A percentile compares a stretch with the other conserved stretches of the same genome.
Conservation (phyloP, 768 basidiomycete genomes). For the Fistulinella prunicolor region DNA sequence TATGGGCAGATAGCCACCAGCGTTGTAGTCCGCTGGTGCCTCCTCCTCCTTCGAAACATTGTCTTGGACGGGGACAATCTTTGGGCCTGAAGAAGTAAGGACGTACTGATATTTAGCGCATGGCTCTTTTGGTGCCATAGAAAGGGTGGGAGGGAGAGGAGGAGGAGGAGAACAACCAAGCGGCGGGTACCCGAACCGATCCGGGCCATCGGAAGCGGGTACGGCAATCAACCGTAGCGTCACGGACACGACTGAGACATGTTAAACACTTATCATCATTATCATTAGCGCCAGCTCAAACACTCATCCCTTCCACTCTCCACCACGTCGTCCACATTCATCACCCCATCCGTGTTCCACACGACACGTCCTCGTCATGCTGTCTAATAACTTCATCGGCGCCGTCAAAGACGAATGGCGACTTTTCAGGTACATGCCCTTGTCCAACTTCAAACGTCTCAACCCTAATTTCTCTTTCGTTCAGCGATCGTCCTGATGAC, state of each 20-base stretch:
- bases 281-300: too few species aligned
- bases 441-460: neutral
- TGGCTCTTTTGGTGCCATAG: conserved; percentile 65
- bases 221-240: conserved; percentile 3
- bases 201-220: conserved; percentile 18
- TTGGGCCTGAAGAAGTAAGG: conserved; percentile 60
- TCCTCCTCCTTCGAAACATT: conserved; percentile 72
- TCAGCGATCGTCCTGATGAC: conserved; percentile 65
- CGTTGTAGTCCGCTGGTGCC: conserved; percentile 78
- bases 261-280: too few species aligned
- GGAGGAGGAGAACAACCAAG: neutral
- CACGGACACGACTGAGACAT: too few species aligned
- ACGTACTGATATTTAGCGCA: conserved; percentile 77
- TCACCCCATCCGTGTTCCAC: neutral
- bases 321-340: too few species aligned
- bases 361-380: conserved; percentile 6
- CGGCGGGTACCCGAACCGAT: conserved; percentile 15
- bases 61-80: conserved; percentile 69
- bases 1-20: conserved; percentile 77
- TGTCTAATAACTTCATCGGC: conserved; percentile 55
- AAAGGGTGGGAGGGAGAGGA: conserved; percentile 7
- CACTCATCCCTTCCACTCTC: too few species aligned
- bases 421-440: conserved; percentile 59
- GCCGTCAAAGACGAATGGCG: conserved; percentile 84
- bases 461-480: neutral